Evolutionary conservation across 768 basidiomycete genomes (phyloP).

Genomic region (Podaxis carcinomalis): DNA sequence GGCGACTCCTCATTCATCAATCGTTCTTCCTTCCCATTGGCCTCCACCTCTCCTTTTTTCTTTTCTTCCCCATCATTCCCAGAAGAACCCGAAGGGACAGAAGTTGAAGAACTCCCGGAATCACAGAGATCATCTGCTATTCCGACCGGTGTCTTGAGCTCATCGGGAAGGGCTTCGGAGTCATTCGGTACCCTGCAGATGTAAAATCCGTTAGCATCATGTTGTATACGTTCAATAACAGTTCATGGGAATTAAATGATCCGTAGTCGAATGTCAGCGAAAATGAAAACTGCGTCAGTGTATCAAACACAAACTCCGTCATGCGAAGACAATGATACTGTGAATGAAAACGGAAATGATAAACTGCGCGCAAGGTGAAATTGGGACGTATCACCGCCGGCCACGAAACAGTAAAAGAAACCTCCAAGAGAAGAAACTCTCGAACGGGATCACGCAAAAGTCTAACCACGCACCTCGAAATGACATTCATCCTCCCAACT

Average conservation of each 20-base stretch:
- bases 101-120: constrained; percentile 18
- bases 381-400: constrained; percentile 8
- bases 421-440: constrained; percentile 1
- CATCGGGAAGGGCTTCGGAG: constrained; percentile 53
- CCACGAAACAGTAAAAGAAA: constrained; percentile 10
- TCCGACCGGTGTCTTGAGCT: constrained; percentile 56
- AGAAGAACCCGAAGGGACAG: constrained; percentile 8
- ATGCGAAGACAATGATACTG: not conserved
- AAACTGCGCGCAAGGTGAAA: not conserved
- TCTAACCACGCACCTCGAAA: constrained; percentile 53
- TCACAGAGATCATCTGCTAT: constrained; percentile 59
- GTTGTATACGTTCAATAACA: not conserved
- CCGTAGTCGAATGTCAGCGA: not conserved
- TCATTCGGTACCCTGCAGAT: constrained; percentile 48
- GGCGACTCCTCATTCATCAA: constrained; percentile 23
- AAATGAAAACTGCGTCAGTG: not conserved
- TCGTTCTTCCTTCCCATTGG: constrained; percentile 11
- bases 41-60: constrained; percentile 17
- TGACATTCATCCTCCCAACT: constrained; percentile 58
- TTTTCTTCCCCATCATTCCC: constrained; percentile 16
- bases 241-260: not conserved
- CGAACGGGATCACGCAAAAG: constrained; percentile 12
- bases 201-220: constrained; percentile 5
- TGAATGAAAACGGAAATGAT: not conserved
- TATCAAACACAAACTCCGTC: constrained; percentile 6